These are phyloP conservation scores for Eucalyptus dawsonii DNA, from an alignment of 345 rosid genomes.

Conservation along the genomic window DNA sequence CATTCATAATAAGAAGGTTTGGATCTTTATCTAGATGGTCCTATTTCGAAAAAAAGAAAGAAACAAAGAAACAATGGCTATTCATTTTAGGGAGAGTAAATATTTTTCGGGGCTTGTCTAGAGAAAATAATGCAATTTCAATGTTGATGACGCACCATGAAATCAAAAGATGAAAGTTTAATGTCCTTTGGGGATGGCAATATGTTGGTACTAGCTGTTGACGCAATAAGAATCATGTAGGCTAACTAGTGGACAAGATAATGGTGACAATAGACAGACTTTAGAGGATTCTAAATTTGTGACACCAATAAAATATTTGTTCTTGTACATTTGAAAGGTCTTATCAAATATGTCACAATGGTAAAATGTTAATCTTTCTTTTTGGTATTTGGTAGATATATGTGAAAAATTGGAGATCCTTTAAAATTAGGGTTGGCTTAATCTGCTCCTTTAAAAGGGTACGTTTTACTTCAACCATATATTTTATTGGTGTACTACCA, in stretches of 20 bases:
- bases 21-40: background rate
- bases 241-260: background rate
- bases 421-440: background rate
- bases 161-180: background rate
- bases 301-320: background rate
- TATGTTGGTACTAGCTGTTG: background rate
- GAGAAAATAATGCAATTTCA: background rate
- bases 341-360: background rate
- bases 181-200: background rate
- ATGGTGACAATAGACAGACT: background rate
- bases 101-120: background rate
- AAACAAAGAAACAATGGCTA: background rate
- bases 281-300: background rate
- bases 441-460: background rate
- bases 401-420: background rate
- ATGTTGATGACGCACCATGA: background rate
- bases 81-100: background rate
- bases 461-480: background rate
- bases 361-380: background rate
- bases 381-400: background rate
- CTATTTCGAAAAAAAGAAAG: background rate
- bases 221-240: background rate
- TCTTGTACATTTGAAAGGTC: background rate
- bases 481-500: background rate
- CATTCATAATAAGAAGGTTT: background rate